These are phyloP conservation scores for Phyllachora maydis DNA, from an alignment of 2,329 filamentous ascomycete species.

Conservation along the genomic window DNA sequence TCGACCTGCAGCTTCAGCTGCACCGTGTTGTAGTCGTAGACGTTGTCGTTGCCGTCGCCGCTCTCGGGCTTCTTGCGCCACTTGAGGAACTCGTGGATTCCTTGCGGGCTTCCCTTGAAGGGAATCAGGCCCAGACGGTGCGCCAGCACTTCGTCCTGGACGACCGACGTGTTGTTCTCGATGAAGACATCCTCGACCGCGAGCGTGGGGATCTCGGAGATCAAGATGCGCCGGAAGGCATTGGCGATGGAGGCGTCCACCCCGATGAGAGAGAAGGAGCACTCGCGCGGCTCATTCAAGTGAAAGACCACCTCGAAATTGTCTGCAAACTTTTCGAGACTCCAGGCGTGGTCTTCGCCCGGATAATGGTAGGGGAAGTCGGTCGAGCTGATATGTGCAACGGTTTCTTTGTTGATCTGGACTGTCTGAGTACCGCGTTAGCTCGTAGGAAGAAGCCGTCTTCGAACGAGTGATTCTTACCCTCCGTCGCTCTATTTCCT, in stretches of 20 bases:
- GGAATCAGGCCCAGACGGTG: constrained; percentile 82
- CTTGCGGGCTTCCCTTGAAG: constrained; percentile 58
- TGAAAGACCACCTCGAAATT: constrained; percentile 50
- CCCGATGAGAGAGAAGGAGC: constrained; percentile 80
- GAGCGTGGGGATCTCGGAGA: constrained; percentile 83
- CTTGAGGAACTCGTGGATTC: constrained; percentile 56
- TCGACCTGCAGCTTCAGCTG: constrained; percentile 56
- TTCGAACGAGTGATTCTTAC: constrained; percentile 16
- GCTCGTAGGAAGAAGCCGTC: constrained; percentile 1
- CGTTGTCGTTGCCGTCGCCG: constrained; percentile 31
- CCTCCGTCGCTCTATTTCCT: constrained; percentile 40
- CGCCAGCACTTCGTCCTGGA: constrained; percentile 91
- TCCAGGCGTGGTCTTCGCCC: constrained; percentile 46
- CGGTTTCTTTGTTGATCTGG: constrained; percentile 72
- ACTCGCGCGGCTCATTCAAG: constrained; percentile 55
- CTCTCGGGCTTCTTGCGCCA: constrained; percentile 51
- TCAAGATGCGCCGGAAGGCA: constrained; percentile 88
- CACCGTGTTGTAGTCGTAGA: constrained; percentile 72
- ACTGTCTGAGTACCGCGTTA: constrained; percentile 41
- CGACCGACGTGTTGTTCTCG: constrained; percentile 90
- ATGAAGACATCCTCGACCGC: constrained; percentile 90
- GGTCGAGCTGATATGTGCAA: constrained; percentile 71
- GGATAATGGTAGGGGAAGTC: constrained; percentile 86
- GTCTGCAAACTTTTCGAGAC: constrained; percentile 21
- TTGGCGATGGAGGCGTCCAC: constrained; percentile 88